Evolutionary conservation across 768 basidiomycete genomes (phyloP), one percentile per base, ranked within the genome.

Genomic region (Pulveroboletus frians): DNA sequence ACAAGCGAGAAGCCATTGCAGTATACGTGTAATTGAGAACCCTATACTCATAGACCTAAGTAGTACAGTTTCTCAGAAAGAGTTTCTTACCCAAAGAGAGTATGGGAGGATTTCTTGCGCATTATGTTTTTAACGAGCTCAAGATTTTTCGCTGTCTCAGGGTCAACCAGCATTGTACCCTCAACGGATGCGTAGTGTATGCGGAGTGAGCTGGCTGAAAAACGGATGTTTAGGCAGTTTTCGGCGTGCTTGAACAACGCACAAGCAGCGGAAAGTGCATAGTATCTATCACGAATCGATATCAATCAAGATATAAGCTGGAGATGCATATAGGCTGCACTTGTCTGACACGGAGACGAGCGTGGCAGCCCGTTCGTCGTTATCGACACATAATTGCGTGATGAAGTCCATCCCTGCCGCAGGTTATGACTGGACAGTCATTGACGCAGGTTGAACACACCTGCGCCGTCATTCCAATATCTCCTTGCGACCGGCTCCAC

Each of bases 91-190:
- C 89, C 85, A 69, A 88, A 88, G 0, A 96, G 71, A 0, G 89
- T 90, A 65, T 90, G 82, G 2, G 72, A 61, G 0, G 83, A 85
- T 64, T 81, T 89, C 57, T 79, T 82, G 39, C 70, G 71, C 5
- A 80, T 63, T 59, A 82, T 76, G 62, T 94, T 98, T 9, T 74
- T 79, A 14, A 95, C 86, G 2, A 99, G 74, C 62, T 99, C 96
- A 6, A 99, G 76, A 63, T 95, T 93, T 36, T 79, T 79, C 3
- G 83, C 89, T 0, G 88, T 92, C 52, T 93, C 93, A 0, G 83
- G 77, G 61, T 98, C 96, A 54, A 99, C 87, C 77, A 96, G 78
- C 87, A 97, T 89, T 0, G 91, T 94, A 0, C 94, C 94, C 63
- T 94, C 89, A 0, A 88, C 83, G 2, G 88, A 80, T 1, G 80